Evolutionary conservation across 1,139 yeast genomes (phyloP).

Genomic region (Nakaseomyces uthaithaninus): DNA sequence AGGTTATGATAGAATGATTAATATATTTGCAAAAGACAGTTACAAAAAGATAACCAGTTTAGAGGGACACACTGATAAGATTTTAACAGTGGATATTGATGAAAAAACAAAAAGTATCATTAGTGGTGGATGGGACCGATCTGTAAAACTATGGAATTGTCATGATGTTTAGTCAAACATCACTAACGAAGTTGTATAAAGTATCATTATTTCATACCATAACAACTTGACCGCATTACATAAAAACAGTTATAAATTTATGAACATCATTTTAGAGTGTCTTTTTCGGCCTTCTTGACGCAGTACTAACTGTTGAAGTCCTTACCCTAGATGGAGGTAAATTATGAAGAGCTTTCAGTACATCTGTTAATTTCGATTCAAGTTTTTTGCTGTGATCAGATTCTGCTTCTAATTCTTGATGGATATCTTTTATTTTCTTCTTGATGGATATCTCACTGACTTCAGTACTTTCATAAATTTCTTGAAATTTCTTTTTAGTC

Average conservation of each 20-base stretch:
- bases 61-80: constrained; percentile 60
- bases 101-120: constrained; percentile 39
- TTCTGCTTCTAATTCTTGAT: constrained; percentile 28
- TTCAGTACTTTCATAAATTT: neutral
- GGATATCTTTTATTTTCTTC: constrained; percentile 25
- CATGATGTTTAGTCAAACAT: too few relatives aligned
- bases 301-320: constrained; percentile 13
- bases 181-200: neutral
- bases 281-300: constrained; percentile 9
- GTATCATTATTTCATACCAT: too few relatives aligned
- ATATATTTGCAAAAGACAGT: constrained; percentile 62
- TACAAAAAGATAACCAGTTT: constrained; percentile 56
- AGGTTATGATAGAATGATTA: constrained; percentile 63
- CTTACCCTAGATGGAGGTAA: constrained; percentile 24
- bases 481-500: neutral
- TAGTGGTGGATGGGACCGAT: constrained; percentile 80
- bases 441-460: neutral
- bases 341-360: constrained; percentile 17
- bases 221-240: too few relatives aligned
- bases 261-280: too few relatives aligned
- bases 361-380: constrained; percentile 15
- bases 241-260: too few relatives aligned
- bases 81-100: constrained; percentile 60
- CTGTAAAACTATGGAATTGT: constrained; percentile 52
- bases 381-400: constrained; percentile 14